Base-by-base conservation (phyloP, 2,329 filamentous ascomycete species). In the Aspergillus thermomutatus region DNA sequence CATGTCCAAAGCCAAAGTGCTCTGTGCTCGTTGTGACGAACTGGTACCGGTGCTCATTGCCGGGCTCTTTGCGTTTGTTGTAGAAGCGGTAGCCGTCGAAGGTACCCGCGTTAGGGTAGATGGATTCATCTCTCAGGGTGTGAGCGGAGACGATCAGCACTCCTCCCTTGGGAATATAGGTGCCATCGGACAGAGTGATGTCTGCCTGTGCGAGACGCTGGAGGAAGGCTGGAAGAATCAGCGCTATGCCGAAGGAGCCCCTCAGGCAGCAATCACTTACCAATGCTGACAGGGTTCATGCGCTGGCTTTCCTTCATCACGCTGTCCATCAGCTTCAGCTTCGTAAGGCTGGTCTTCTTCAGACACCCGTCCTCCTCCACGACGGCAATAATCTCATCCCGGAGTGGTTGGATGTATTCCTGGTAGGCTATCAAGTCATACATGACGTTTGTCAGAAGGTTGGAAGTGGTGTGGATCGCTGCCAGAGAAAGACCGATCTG, bases 381-480 rank as follows among this genome's bases (percentile, higher is more conserved):
- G 5, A 80, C 72, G 1, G 71, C 68, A 2, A 71, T 63, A 6
- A 81, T 78, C 60, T 87, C 83, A 21, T 82, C 74, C 1, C 83
- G 78, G 1, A 86, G 68, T 10, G 79, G 75, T 4, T 80, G 71
- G 34, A 82, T 69, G 60, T 81, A 75, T 28, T 84, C 78, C 0
- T 82, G 82, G 34, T 80, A 68, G 3, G 79, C 74, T 0, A 78
- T 78, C 3, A 87, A 66, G 55, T 82, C 79, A 63, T 81, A 84
- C 49, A 87, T 75, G 55, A 79, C 56, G 74, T 83, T 79, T 1
- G 78, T 80, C 7, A 71, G 27, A 45, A 71, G 51, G 40, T 72
- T 67, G 2, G 69, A 70, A 4, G 70, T 72, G 5, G 71, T 72
- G 55, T 73, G 69, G 14, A 72, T 72, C 8, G 71, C 69, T 5